Conservation (phyloP, 108 stramenopile genomes). For the Nitzschia palea region DNA sequence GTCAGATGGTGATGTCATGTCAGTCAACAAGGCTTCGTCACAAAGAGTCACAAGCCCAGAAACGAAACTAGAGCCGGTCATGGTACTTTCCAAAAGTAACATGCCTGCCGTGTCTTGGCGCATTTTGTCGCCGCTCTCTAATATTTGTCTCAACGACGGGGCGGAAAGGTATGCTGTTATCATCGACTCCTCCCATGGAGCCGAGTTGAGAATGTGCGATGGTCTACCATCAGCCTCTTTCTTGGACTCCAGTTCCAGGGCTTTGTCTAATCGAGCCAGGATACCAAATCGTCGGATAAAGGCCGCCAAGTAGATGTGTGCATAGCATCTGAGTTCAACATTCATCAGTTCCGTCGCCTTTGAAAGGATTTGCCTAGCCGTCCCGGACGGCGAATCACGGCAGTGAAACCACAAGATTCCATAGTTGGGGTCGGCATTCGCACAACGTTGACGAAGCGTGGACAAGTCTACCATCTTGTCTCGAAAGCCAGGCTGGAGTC, state of each 20-base stretch:
- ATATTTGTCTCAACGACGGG: constrained; percentile 49
- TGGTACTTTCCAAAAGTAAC: constrained; percentile 44
- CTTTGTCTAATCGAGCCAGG: constrained; percentile 34
- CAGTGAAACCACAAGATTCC: constrained; percentile 94
- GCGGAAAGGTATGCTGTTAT: constrained; percentile 42
- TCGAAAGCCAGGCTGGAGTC: constrained; percentile 36
- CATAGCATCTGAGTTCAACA: constrained; percentile 49
- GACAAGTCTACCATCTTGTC: constrained; percentile 59
- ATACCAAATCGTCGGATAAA: constrained; percentile 62
- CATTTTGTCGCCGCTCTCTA: constrained; percentile 21
- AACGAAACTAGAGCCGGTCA: constrained; percentile 52
- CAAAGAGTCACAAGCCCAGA: constrained; percentile 60
- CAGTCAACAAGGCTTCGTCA: constrained; percentile 35
- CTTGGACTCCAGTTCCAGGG: constrained; percentile 16
- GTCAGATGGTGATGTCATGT: constrained; percentile 48
- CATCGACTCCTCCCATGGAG: constrained; percentile 44
- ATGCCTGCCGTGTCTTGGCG: constrained; percentile 9
- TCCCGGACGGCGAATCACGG: constrained; percentile 77
- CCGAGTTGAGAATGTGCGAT: constrained; percentile 21
- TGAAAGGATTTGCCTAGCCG: constrained; percentile 68
- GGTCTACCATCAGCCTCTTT: constrained; percentile 2
- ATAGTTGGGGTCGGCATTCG: constrained; percentile 98
- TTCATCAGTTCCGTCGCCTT: constrained; percentile 55
- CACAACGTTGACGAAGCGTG: constrained; percentile 77
- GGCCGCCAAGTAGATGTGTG: constrained; percentile 66